A percentile compares a stretch with the other conserved stretches of the same genome.
phyloP scores from a whole-genome alignment of 805 yeast genomes.

The Candida loeiensis region DNA sequence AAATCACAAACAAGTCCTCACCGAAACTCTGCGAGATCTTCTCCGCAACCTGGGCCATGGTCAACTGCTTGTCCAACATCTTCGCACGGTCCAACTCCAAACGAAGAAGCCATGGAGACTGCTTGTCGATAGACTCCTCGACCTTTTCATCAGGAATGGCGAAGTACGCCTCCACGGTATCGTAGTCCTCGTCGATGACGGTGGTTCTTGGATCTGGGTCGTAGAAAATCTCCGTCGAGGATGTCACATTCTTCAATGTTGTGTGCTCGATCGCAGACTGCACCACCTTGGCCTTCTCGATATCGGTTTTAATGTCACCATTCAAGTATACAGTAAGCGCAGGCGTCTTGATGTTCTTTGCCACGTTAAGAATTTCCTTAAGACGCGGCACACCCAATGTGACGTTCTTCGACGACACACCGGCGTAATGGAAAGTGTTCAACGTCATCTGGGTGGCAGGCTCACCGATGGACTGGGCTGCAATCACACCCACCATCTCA shows the following conservation, averaged over 20 bases:
- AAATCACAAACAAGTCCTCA: slow-evolving; percentile 92
- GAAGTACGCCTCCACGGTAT: slow-evolving; percentile 94
- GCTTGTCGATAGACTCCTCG: slow-evolving; percentile 88
- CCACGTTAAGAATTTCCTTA: slow-evolving; percentile 96
- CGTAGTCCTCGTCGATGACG: slow-evolving; percentile 94
- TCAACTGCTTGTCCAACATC: slow-evolving; percentile 95
- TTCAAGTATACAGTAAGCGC: slow-evolving; percentile 91
- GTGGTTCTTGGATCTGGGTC: slow-evolving; percentile 98
- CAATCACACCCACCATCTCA: slow-evolving; percentile 97
- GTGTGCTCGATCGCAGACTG: slow-evolving; percentile 98
- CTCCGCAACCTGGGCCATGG: slow-evolving; percentile 98
- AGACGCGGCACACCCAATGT: slow-evolving; percentile 97
- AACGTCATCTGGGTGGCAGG: slow-evolving; percentile 98
- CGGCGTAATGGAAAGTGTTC: slow-evolving; percentile 97
- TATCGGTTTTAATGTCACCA: slow-evolving; percentile 76
- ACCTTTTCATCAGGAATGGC: slow-evolving; percentile 98
- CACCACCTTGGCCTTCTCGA: slow-evolving; percentile 89
- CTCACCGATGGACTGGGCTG: slow-evolving; percentile 97
- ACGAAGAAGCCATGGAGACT: slow-evolving; percentile 97
- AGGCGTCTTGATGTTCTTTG: slow-evolving; percentile 99
- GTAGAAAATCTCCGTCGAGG: slow-evolving; percentile 95
- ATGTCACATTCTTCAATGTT: slow-evolving; percentile 87
- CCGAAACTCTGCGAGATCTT: slow-evolving; percentile 90
- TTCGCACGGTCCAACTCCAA: slow-evolving; percentile 96
- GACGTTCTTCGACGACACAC: slow-evolving; percentile 94